Evolutionary conservation across 768 basidiomycete genomes (phyloP), one percentile per base, ranked within the genome.

Genomic region (Pulveroboletus sp.): DNA sequence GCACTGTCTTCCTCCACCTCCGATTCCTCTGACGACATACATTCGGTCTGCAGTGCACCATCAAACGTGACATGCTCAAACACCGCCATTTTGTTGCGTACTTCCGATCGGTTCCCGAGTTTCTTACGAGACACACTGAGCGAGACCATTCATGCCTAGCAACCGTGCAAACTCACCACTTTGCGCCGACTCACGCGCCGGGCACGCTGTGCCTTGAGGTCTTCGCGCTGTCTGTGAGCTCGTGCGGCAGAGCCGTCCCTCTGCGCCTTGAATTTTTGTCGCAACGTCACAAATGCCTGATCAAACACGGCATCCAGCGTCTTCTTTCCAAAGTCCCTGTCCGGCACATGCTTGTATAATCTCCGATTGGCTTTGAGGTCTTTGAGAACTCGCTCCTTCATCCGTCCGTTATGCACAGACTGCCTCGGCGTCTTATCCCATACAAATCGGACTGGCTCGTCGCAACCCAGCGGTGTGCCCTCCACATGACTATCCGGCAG

Each of bases 11-110:
- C 65, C 32, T 84, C 85, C 43, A 67, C 69, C 54, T 81, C 80
- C 12, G 86, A 88, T 63, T 89, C 87, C 56, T 89, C 87, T 28
- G 82, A 84, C 26, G 87, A 89, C 82, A 89, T 86, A 66, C 86
- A 89, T 41, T 89, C 87, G 17, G 80, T 53, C 52, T 84, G 81
- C 49, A 89, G 65, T 12, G 87, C 86, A 12, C 80, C 79, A 58
- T 88, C 84, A 59, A 89, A 89, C 12, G 71, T 74, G 24, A 79
- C 71, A 63, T 87, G 81, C 47, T 80, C 76, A 51, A 86, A 83
- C 0, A 60, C 68, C 24, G 67, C 67, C 24, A 80, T 64, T 47
- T 75, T 79, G 56, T 79, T 70, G 21, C 87, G 76, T 26, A 79
- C 73, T 26, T 80, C 81, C 8, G 77, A 74, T 18, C 87, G 85